Evolutionary conservation across 2,329 filamentous ascomycete genomes (phyloP), one percentile per base, ranked within the genome.

Genomic region (Phaeophleospora eucalypticola): DNA sequence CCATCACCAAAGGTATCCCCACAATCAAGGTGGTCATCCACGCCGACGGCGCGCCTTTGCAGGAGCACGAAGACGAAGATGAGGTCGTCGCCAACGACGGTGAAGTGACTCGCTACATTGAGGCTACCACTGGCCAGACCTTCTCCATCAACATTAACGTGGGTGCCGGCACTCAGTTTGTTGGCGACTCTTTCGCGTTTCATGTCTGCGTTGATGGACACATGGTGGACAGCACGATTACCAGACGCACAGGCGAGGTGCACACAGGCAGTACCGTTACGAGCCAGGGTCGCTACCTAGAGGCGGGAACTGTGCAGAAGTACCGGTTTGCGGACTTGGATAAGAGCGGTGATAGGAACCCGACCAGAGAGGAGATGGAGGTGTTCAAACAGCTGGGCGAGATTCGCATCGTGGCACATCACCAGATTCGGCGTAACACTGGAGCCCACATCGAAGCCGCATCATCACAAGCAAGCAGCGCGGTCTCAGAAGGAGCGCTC

Each of bases 21-120:
- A 36, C 41, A 6, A 29, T 44, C 18, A 24, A 14, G 3, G 21
- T 27, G 8, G 3, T 10, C 10, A 34, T 44, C 10, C 4, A 17
- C 4, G 18, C 8, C 33, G n/a, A 18, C 18, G 21, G 16, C 33
- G 12, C 4, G 12, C 19, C 18, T 3, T 34, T 44, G 10, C 33
- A 15, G 24, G 41, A 44, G 17, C 16, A 44, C 34, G 7, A 10
- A 2, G 6, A 44, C n/a, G 2, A 16, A 3, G 34, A 21, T 17
- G 9, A 10, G 19, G n/a, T 27, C 14, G 14, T 16, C 29, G 19
- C 7, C 18, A 24, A 48, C 12, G 17, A 32, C 9, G 41, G 45
- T 21, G 54, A 51, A 0, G 42, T 51, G 9, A 59, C 49, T 4
- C 49, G 50, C 10, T 63, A 60, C 47, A 44, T 63, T 27, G 54